Percentiles rank a stretch among this genome's conserved stretches.
Conservation (phyloP, 345 rosid genomes). For the Fremontodendron californicum region DNA sequence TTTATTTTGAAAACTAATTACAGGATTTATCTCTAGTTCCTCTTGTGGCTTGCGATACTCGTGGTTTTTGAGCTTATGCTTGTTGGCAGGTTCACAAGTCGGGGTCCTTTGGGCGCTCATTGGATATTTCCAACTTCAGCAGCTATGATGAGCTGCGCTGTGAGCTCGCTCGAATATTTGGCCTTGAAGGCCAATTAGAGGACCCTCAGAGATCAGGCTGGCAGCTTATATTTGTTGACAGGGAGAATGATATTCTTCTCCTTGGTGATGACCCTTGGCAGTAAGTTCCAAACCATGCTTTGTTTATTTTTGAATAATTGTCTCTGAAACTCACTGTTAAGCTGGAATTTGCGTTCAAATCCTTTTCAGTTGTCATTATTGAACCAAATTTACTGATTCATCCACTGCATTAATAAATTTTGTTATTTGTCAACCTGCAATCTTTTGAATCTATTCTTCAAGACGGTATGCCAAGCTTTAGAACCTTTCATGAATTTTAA, state of each 20-base stretch:
- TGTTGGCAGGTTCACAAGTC: slow-evolving; percentile 75
- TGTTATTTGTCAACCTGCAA: not conserved
- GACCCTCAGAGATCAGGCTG: slow-evolving; percentile 99
- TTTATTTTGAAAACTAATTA: not conserved
- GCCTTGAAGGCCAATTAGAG: slow-evolving; percentile 98
- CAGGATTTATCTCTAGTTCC: not conserved
- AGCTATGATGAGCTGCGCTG: slow-evolving; percentile 90
- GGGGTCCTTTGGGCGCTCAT: slow-evolving; percentile 86
- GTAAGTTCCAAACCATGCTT: slow-evolving; percentile 43
- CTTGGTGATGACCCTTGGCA: slow-evolving; percentile 99
- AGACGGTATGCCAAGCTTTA: not conserved
- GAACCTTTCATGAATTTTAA: not conserved
- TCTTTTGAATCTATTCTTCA: not conserved
- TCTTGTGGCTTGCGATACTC: not conserved
- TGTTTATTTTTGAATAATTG: not conserved
- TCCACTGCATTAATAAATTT: not conserved
- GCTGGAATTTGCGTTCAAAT: not conserved
- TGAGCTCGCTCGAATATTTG: slow-evolving; percentile 91
- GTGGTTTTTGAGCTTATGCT: not conserved
- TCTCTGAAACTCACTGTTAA: not conserved
- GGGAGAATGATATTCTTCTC: slow-evolving; percentile 99
- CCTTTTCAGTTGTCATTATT: not conserved
- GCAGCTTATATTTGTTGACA: slow-evolving; percentile 99
- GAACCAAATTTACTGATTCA: not conserved
- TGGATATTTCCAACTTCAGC: slow-evolving; percentile 86